phyloP scores from a whole-genome alignment of 352 stramenopile genomes.

The Phytophthora chlamydospora region DNA sequence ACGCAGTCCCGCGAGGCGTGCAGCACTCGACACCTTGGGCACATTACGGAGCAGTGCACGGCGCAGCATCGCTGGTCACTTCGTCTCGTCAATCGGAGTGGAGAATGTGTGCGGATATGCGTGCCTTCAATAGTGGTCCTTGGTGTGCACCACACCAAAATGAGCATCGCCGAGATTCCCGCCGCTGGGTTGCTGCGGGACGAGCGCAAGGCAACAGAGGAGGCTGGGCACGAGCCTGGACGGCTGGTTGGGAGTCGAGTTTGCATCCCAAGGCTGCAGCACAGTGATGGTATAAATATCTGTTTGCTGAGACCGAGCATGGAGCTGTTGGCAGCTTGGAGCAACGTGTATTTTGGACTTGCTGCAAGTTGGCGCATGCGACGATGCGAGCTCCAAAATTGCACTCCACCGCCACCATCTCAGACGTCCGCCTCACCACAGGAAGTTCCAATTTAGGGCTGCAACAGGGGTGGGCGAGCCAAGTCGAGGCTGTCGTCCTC shows the following conservation, averaged over 20 bases:
- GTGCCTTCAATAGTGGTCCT: conserved; percentile 18
- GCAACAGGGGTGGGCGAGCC: neutral
- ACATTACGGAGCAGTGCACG: conserved; percentile 16
- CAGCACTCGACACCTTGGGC: neutral
- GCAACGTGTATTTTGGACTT: neutral
- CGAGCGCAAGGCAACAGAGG: too few species aligned
- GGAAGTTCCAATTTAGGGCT: too few species aligned
- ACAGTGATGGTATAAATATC: conserved; percentile 11
- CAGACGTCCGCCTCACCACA: neutral
- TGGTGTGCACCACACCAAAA: conserved; percentile 17
- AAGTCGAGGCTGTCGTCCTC: neutral
- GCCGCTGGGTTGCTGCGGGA: neutral
- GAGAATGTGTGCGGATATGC: conserved; percentile 29
- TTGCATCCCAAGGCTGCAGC: neutral
- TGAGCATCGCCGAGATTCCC: neutral
- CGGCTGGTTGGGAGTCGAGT: too few species aligned
- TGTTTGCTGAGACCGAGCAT: conserved; percentile 2
- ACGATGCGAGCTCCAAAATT: conserved; percentile 5
- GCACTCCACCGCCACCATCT: conserved; percentile 5
- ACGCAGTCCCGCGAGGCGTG: neutral
- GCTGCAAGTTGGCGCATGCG: conserved; percentile 1
- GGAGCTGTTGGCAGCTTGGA: neutral
- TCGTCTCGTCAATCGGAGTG: conserved; percentile 22
- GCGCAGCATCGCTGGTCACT: conserved; percentile 18
- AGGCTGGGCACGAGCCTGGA: too few species aligned